A percentile compares a stretch with the other conserved stretches of the same genome.
These are phyloP conservation scores for Lachancea mirantina DNA, from an alignment of 805 yeast species.

Conservation along the genomic window DNA sequence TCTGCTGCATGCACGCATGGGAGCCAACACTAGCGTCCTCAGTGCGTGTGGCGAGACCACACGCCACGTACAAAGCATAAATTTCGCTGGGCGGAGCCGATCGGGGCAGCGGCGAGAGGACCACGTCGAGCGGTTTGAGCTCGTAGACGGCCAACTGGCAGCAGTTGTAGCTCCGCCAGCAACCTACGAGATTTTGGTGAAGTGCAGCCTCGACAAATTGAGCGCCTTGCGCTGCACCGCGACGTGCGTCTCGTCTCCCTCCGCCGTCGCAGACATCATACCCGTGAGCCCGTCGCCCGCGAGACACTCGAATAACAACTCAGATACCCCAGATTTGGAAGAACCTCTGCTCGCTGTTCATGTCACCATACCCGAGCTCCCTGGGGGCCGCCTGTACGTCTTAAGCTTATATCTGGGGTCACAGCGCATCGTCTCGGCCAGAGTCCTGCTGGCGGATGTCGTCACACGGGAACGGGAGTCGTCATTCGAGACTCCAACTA, in stretches of 20 bases:
- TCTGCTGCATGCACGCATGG: too few relatives aligned
- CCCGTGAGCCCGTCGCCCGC: too few relatives aligned
- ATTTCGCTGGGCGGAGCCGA: too few relatives aligned
- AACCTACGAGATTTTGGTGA: neutral
- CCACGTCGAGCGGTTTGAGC: conserved; percentile 1
- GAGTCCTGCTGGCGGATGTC: too few relatives aligned
- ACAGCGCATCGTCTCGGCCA: too few relatives aligned
- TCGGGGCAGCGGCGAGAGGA: too few relatives aligned
- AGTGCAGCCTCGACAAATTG: neutral
- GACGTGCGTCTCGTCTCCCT: neutral
- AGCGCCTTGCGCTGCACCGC: neutral
- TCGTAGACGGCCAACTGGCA: conserved; percentile 1
- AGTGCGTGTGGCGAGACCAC: conserved; percentile 5
- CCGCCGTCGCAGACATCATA: neutral
- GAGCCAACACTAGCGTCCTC: conserved; percentile 6
- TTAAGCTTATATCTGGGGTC: neutral
- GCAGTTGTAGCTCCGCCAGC: neutral
- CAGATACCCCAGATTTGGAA: too few relatives aligned
- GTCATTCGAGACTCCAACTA: neutral
- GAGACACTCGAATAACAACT: too few relatives aligned
- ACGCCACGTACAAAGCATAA: too few relatives aligned
- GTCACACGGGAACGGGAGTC: too few relatives aligned
- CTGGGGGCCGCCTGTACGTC: neutral
- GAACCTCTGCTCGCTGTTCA: too few relatives aligned
- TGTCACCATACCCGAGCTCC: too few relatives aligned